Evolutionary conservation across 805 yeast genomes (phyloP).

Genomic region (Candida golubevii): DNA sequence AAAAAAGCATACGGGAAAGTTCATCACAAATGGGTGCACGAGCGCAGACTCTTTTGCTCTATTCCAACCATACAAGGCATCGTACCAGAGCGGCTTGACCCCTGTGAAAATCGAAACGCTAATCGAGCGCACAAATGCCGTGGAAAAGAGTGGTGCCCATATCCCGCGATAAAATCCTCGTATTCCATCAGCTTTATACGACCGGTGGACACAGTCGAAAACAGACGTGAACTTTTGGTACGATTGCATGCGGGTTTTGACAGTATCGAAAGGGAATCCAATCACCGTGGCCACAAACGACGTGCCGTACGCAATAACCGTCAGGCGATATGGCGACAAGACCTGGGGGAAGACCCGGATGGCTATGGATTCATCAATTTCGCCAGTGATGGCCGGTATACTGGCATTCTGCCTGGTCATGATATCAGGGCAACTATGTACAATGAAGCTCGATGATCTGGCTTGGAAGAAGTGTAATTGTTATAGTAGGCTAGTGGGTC

Average conservation of each 20-base stretch:
- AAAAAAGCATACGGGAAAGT: conserved; percentile 40
- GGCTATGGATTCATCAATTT: conserved; percentile 43
- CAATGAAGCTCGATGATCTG: too few species aligned
- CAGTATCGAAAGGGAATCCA: conserved; percentile 86
- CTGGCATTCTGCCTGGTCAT: conserved; percentile 13
- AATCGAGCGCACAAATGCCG: conserved; percentile 60
- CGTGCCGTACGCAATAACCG: conserved; percentile 59
- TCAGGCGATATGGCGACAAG: conserved; percentile 50
- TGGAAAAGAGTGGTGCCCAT: conserved; percentile 64
- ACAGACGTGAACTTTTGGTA: conserved; percentile 54
- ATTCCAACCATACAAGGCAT: conserved; percentile 13
- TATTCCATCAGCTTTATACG: conserved; percentile 59
- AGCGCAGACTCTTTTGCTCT: conserved; percentile 4
- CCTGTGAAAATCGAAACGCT: conserved; percentile 61
- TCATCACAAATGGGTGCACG: conserved; percentile 40
- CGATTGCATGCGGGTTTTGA: conserved; percentile 84
- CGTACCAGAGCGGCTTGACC: conserved; percentile 39
- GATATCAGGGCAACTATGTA: too few species aligned
- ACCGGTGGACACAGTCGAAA: conserved; percentile 51
- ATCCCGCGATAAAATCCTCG: conserved; percentile 74
- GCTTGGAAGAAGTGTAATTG: too few species aligned
- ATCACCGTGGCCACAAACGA: conserved; percentile 60
- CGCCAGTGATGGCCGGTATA: conserved; percentile 60
- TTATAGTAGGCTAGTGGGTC: too few species aligned
- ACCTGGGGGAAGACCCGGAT: conserved; percentile 44